phyloP scores from a whole-genome alignment of 805 yeast genomes.

The Myxozyma kluyveri region DNA sequence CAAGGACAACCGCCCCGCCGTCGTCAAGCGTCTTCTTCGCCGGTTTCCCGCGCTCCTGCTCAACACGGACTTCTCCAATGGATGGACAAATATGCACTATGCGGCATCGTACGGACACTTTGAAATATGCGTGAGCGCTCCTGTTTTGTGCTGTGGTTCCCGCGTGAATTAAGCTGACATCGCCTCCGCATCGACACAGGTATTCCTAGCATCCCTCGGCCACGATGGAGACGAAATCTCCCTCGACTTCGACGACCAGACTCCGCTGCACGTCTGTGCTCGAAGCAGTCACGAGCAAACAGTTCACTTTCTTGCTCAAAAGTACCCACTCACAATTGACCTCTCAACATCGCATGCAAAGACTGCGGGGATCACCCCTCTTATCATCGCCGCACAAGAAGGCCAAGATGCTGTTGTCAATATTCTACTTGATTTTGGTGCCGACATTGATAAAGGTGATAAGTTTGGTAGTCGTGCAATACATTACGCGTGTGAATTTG shows the following conservation, averaged over 20 bases:
- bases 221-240: conserved; percentile 54
- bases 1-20: conserved; percentile 56
- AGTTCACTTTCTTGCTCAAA: conserved; percentile 66
- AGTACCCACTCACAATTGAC: conserved; percentile 57
- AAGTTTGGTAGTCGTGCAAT: conserved; percentile 75
- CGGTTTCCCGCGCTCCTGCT: conserved; percentile 68
- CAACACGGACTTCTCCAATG: conserved; percentile 59
- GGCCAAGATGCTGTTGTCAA: conserved; percentile 64
- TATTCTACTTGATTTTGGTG: conserved; percentile 68
- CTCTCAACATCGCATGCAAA: conserved; percentile 46
- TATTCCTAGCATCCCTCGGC: conserved; percentile 51
- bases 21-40: conserved; percentile 62
- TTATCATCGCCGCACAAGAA: conserved; percentile 62
- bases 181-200: conserved; percentile 2
- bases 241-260: conserved; percentile 53
- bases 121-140: conserved; percentile 52
- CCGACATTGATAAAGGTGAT: conserved; percentile 71
- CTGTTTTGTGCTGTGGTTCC: neutral
- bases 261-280: conserved; percentile 72
- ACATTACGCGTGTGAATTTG: conserved; percentile 76
- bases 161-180: neutral
- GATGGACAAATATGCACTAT: conserved; percentile 82
- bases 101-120: conserved; percentile 73
- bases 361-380: conserved; percentile 36
- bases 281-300: conserved; percentile 65